Evolutionary conservation across 768 basidiomycete genomes (phyloP).

Genomic region (Crassisporium funariophilum): DNA sequence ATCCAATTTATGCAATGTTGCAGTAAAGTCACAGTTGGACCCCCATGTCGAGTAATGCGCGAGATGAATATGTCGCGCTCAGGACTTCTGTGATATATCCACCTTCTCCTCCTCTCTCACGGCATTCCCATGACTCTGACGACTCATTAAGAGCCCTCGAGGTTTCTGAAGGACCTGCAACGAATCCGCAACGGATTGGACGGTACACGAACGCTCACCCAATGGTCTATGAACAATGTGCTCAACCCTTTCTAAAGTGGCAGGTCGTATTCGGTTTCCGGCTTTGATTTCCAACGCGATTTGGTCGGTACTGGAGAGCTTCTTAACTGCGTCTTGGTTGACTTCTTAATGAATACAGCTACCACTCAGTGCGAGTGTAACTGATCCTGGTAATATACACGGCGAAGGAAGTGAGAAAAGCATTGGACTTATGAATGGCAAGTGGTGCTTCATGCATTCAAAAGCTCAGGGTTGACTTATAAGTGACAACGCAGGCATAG

Average conservation of each 20-base stretch:
- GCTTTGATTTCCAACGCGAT: slow-evolving; percentile 79
- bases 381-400: slow-evolving; percentile 59
- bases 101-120: slow-evolving; percentile 38
- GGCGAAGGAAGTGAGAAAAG: slow-evolving; percentile 64
- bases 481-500: slow-evolving; percentile 62
- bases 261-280: slow-evolving; percentile 70
- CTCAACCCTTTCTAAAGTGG: slow-evolving; percentile 27
- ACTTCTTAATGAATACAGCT: slow-evolving; percentile 34
- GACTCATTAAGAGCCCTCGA: slow-evolving; percentile 82
- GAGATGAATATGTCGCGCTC: slow-evolving; percentile 47
- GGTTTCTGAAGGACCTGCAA: slow-evolving; percentile 62
- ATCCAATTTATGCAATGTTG: too few relatives aligned
- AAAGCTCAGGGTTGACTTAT: too few relatives aligned
- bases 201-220: slow-evolving; percentile 28
- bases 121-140: slow-evolving; percentile 61
- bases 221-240: neutral
- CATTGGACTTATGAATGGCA: slow-evolving; percentile 77
- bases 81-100: slow-evolving; percentile 44
- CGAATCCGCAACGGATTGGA: slow-evolving; percentile 31
- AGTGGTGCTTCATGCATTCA: slow-evolving; percentile 21
- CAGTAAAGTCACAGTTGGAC: too few relatives aligned
- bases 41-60: slow-evolving; percentile 41
- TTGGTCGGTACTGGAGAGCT: too few relatives aligned
- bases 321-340: slow-evolving; percentile 59
- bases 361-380: slow-evolving; percentile 75